Percentiles rank a stretch among this genome's conserved stretches.
phyloP scores from a whole-genome alignment of 2,329 filamentous ascomycete genomes.

The Pseudogymnoascus sp. region DNA sequence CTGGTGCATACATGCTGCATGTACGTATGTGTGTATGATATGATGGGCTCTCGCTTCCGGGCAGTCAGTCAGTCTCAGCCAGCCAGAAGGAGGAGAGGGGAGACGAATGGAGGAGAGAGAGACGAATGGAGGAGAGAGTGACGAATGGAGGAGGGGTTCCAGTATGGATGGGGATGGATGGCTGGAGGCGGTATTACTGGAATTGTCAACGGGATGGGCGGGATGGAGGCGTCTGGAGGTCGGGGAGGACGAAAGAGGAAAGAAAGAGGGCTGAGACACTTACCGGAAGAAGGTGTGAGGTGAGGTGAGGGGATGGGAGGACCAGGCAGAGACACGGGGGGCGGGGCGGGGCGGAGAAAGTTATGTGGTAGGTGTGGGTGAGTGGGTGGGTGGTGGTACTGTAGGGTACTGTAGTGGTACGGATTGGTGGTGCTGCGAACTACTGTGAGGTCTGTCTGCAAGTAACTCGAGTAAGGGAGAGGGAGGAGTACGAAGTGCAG shows the following conservation, averaged over 20 bases:
- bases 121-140: background rate
- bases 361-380: background rate
- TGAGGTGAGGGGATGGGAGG: background rate
- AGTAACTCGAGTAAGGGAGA: background rate
- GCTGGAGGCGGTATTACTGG: background rate
- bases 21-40: background rate
- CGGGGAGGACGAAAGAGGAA: background rate
- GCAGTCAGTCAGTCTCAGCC: background rate
- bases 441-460: background rate
- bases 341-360: slow-evolving; percentile 1
- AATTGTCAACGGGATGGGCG: background rate
- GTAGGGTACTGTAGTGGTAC: too few species aligned
- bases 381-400: background rate
- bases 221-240: background rate
- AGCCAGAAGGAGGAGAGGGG: too few species aligned
- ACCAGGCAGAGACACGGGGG: slow-evolving; percentile 1
- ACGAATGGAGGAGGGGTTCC: background rate
- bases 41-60: background rate
- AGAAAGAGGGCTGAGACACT: background rate
- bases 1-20: background rate
- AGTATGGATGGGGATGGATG: background rate
- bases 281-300: background rate
- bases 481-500: background rate
- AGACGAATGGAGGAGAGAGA: background rate
- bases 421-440: background rate